Evolutionary conservation across 805 yeast species (phyloP).

Genomic region (Suhomyces canberraensis): DNA sequence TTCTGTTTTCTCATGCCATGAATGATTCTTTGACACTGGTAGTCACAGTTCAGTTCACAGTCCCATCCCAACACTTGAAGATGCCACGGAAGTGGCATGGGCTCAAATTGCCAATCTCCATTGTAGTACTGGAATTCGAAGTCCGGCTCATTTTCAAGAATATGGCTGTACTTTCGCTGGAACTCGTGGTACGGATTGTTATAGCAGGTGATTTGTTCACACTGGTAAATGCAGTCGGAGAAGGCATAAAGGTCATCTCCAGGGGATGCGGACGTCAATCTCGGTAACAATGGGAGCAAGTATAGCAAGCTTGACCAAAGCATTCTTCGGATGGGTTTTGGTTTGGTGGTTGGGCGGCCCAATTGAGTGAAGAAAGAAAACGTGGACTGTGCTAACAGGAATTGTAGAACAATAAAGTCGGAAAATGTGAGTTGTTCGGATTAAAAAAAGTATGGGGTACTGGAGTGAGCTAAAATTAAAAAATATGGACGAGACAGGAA

Average conservation of each 20-base stretch:
- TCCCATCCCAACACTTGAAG: slow-evolving; percentile 43
- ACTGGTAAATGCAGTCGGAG: slow-evolving; percentile 51
- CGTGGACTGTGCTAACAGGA: too few species aligned
- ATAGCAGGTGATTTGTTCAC: slow-evolving; percentile 38
- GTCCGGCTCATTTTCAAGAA: slow-evolving; percentile 12
- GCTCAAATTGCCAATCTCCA: slow-evolving; percentile 34
- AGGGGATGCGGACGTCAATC: too few species aligned
- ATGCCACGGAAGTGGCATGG: slow-evolving; percentile 38
- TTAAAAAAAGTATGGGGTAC: too few species aligned
- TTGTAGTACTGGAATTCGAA: slow-evolving; percentile 23
- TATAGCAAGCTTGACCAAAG: too few species aligned
- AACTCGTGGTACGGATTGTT: slow-evolving; percentile 25
- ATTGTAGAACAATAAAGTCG: too few species aligned
- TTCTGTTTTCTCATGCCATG: slow-evolving; percentile 50
- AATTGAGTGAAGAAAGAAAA: too few species aligned
- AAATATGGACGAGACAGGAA: slow-evolving; percentile 67
- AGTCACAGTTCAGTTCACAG: slow-evolving; percentile 72
- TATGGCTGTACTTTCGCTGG: slow-evolving; percentile 21
- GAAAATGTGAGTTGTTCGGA: too few species aligned
- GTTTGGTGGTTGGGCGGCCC: too few species aligned
- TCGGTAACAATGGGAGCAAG: too few species aligned
- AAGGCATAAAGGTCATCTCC: slow-evolving; percentile 63
- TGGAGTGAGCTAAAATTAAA: too few species aligned
- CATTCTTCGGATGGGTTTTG: too few species aligned
- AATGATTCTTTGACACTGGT: slow-evolving; percentile 80